A percentile compares a stretch with the other conserved stretches of the same genome.
Evolutionary conservation across 1,284 basidiomycete genomes (phyloP).

Genomic region (Malassezia sp.): DNA sequence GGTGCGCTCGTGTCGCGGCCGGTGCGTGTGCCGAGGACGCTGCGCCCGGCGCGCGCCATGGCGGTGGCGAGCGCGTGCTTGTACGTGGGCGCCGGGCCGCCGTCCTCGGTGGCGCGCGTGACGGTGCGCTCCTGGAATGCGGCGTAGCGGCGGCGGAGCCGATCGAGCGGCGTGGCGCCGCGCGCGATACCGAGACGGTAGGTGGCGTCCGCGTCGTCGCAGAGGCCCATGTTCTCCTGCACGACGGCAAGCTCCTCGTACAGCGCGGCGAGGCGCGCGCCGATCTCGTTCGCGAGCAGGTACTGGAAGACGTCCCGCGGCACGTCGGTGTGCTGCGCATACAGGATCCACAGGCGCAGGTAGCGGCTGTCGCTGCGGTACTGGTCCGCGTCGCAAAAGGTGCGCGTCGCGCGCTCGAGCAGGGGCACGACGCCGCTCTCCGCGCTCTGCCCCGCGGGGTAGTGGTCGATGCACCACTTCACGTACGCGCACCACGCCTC

Average conservation of each 20-base stretch:
- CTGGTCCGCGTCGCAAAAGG: conserved; percentile 64
- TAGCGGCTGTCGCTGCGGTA: conserved; percentile 81
- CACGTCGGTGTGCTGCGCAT: conserved; percentile 48
- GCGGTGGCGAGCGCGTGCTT: conserved; percentile 29
- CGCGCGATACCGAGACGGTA: conserved; percentile 74
- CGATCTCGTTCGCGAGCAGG: conserved; percentile 66
- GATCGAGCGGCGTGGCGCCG: conserved; percentile 67
- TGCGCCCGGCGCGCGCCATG: conserved; percentile 31
- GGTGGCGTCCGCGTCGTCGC: conserved; percentile 57
- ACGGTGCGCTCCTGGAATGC: conserved; percentile 61
- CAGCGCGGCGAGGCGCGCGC: conserved; percentile 62
- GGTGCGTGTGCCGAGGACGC: conserved; percentile 35
- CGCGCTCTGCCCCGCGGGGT: conserved; percentile 56
- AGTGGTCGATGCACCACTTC: conserved; percentile 58
- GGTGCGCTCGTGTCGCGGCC: conserved; percentile 11
- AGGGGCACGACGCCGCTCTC: conserved; percentile 56
- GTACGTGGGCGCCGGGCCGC: conserved; percentile 17
- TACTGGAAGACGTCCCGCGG: conserved; percentile 50
- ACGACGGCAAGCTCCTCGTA: conserved; percentile 76
- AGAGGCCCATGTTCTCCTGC: conserved; percentile 61
- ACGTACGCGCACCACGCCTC: conserved; percentile 52
- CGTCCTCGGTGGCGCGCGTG: conserved; percentile 5
- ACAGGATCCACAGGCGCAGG: conserved; percentile 74
- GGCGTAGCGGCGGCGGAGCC: conserved; percentile 68
- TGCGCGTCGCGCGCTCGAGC: conserved; percentile 63